These are phyloP conservation scores for Penicillium tannophilum DNA, from an alignment of 495 filamentous ascomycete genomes.

Conservation along the genomic window DNA sequence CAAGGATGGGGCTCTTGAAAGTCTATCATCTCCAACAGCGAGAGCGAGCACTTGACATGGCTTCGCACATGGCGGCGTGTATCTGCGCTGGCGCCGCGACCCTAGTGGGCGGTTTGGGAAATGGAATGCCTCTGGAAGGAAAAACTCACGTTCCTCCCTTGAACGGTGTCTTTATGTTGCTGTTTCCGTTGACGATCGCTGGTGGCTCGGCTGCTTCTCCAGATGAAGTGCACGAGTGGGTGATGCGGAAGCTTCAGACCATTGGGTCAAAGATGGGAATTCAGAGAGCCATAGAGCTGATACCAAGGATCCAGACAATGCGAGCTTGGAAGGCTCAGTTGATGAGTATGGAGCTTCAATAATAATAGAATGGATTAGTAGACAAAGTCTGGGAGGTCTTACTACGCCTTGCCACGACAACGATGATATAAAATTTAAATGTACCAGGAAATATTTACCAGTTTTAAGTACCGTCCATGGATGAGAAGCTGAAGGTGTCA, in stretches of 20 bases:
- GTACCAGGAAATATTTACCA: no score
- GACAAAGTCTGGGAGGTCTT: neutral
- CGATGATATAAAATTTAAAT: no score
- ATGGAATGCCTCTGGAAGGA: slow-evolving; percentile 1
- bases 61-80: slow-evolving; percentile 18
- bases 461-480: no score
- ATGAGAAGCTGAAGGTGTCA: no score
- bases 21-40: slow-evolving; percentile 13
- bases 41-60: slow-evolving; percentile 21
- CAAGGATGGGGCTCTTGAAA: slow-evolving; percentile 7
- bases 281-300: slow-evolving; percentile 21
- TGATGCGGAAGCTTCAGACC: slow-evolving; percentile 27
- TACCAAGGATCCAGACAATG: slow-evolving; percentile 19
- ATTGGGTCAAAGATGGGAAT: slow-evolving; percentile 39
- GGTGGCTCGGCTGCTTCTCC: slow-evolving; percentile 28
- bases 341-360: neutral
- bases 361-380: neutral
- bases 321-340: slow-evolving; percentile 5
- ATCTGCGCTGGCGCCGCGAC: slow-evolving; percentile 26
- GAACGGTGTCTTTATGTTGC: slow-evolving; percentile 31
- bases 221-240: slow-evolving; percentile 33
- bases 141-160: slow-evolving; percentile 19
- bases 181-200: slow-evolving; percentile 36
- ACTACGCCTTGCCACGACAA: neutral
- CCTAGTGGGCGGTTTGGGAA: slow-evolving; percentile 12